Conservation (phyloP, 768 basidiomycete genomes). For the Clitopilus hobsonii region DNA sequence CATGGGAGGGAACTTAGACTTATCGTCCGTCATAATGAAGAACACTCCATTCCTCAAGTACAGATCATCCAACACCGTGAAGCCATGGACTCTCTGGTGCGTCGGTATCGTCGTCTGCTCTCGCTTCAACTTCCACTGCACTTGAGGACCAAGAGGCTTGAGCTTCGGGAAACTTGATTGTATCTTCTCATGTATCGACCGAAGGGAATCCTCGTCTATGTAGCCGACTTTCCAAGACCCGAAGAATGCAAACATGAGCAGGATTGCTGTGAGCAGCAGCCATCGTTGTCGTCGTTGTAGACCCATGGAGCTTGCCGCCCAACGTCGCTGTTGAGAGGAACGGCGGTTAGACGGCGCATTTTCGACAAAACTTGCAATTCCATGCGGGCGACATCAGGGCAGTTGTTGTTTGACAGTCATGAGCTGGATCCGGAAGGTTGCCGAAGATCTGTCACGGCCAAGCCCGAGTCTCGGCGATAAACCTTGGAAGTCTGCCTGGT, state of each 20-base stretch:
- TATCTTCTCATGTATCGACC: neutral
- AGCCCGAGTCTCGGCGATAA: too few relatives aligned
- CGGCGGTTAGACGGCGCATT: too few relatives aligned
- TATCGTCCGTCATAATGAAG: constrained; percentile 48
- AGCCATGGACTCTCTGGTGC: constrained; percentile 52
- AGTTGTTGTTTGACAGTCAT: neutral
- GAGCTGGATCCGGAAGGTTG: too few relatives aligned
- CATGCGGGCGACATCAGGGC: too few relatives aligned
- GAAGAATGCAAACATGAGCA: neutral
- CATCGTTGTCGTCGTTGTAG: neutral
- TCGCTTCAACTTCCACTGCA: neutral
- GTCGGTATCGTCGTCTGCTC: constrained; percentile 22
- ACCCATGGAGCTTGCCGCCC: neutral
- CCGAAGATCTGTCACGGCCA: too few relatives aligned
- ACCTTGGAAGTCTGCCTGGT: too few relatives aligned
- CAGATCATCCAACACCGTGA: constrained; percentile 69
- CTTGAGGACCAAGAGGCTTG: neutral
- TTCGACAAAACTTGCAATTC: too few relatives aligned
- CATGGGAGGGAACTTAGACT: constrained; percentile 36
- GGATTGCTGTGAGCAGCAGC: neutral
- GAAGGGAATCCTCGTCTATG: neutral
- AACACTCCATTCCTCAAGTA: constrained; percentile 74
- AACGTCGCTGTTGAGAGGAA: neutral
- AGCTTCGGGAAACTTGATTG: neutral
- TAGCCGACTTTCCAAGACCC: neutral